Percentiles rank a stretch among this genome's conserved stretches.
These are phyloP conservation scores for Verticillium klebahnii DNA, from an alignment of 2,329 filamentous ascomycete genomes.

Conservation along the genomic window DNA sequence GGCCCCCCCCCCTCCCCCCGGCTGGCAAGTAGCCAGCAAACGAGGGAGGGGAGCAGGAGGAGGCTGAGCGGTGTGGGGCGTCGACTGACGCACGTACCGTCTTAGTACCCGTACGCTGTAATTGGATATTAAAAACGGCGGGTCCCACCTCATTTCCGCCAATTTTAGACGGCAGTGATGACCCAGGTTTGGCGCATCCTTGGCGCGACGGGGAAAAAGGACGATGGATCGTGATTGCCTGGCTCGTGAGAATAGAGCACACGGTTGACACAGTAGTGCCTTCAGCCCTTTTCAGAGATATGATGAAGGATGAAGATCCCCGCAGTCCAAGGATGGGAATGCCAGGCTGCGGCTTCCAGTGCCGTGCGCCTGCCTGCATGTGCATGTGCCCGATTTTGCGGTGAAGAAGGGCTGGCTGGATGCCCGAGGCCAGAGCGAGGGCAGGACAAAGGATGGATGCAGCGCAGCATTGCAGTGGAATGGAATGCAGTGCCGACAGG, in stretches of 20 bases:
- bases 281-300: background rate
- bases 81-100: background rate
- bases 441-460: background rate
- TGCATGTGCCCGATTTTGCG: background rate
- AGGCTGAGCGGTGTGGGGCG: background rate
- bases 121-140: background rate
- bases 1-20: too few species aligned
- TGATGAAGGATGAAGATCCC: background rate
- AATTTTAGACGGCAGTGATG: background rate
- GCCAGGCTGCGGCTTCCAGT: too few species aligned
- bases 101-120: background rate
- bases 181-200: background rate
- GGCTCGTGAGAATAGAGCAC: background rate
- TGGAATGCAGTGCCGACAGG: conserved; percentile 2
- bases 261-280: background rate
- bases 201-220: background rate
- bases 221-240: background rate
- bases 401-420: background rate
- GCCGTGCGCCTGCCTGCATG: too few species aligned
- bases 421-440: background rate
- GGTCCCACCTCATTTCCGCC: background rate
- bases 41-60: background rate
- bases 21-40: too few species aligned
- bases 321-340: too few species aligned
- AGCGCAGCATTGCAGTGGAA: too few species aligned